phyloP scores from a whole-genome alignment of 441 rosid genomes.

The Flueggea neowawraea region DNA sequence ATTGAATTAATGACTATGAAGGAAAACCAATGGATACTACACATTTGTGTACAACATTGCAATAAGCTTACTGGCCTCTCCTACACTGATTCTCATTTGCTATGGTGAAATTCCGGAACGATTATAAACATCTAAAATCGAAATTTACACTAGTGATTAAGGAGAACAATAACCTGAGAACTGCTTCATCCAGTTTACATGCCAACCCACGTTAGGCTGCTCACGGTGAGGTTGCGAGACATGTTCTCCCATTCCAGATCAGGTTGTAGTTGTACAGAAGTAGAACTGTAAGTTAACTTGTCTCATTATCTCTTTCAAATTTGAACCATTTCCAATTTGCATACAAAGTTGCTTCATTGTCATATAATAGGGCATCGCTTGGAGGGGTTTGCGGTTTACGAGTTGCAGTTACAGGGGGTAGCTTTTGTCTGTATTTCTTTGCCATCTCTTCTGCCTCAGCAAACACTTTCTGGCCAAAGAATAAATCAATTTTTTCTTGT shows the following conservation, averaged over 20 bases:
- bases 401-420: constrained; percentile 26
- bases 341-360: constrained; percentile 47
- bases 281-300: not conserved
- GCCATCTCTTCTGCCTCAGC: constrained; percentile 86
- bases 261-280: not conserved
- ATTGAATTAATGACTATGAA: not conserved
- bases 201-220: no score
- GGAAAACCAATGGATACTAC: not conserved
- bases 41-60: not conserved
- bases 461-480: constrained; percentile 57
- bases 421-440: constrained; percentile 58
- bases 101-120: no score
- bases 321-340: constrained; percentile 96
- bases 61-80: no score
- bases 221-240: no score
- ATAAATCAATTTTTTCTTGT: not conserved
- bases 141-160: no score
- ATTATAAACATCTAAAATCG: no score
- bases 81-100: no score
- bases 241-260: no score
- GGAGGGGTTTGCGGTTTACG: constrained; percentile 27
- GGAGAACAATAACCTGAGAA: no score
- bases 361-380: constrained; percentile 31
- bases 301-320: constrained; percentile 45
- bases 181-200: no score